Percentiles rank a stretch among this genome's conserved stretches.
phyloP scores from a whole-genome alignment of 352 stramenopile species.

The Chrysophaeum taylorii region DNA sequence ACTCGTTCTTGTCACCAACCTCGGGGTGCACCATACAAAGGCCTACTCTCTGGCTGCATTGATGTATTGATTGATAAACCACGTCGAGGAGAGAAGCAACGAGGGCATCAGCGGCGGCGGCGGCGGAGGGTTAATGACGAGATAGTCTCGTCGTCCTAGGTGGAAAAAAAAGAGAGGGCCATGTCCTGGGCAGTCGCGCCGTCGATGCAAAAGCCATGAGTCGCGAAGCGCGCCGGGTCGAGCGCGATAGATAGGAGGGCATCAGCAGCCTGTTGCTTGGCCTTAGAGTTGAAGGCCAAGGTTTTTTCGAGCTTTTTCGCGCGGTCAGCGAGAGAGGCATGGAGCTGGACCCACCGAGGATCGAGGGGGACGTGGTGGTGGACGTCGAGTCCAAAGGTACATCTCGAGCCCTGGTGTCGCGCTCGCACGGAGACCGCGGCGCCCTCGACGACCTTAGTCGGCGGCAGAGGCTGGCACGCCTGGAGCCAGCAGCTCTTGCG shows the following conservation, averaged over 20 bases:
- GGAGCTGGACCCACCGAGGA: not conserved
- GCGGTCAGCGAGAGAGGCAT: not conserved
- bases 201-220: too few species aligned
- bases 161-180: too few species aligned
- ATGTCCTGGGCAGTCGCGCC: too few species aligned
- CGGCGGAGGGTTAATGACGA: too few species aligned
- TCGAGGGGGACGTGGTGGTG: not conserved
- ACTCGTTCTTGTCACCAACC: too few species aligned
- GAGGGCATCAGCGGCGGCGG: too few species aligned
- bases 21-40: too few species aligned
- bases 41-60: too few species aligned
- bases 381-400: not conserved
- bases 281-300: not conserved
- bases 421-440: not conserved
- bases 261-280: not conserved
- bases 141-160: too few species aligned
- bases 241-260: not conserved
- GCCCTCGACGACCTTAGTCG: not conserved
- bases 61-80: too few species aligned
- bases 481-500: not conserved
- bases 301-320: not conserved
- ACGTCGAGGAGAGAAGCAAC: too few species aligned
- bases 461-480: slow-evolving; percentile 1
- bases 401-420: slow-evolving; percentile 1
- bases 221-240: not conserved